Percentiles rank a stretch among this genome's conserved stretches.
These are phyloP conservation scores for Hyphodiscus sp. DNA, from an alignment of 2,329 filamentous ascomycete genomes.

Conservation along the genomic window DNA sequence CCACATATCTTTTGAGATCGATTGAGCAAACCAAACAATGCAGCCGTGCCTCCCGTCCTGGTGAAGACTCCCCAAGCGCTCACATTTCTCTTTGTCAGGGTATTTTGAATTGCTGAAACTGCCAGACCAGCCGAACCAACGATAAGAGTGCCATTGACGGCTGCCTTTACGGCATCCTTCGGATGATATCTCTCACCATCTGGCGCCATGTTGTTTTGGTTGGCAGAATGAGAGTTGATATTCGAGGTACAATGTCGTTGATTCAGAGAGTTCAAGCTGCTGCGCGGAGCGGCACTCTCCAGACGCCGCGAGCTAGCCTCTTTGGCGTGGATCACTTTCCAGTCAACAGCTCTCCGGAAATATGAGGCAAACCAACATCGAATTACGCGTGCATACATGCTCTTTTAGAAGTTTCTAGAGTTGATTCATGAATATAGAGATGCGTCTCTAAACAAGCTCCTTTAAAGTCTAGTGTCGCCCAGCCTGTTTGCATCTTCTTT, in stretches of 20 bases:
- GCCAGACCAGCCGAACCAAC: conserved; percentile 64
- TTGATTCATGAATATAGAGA: background rate
- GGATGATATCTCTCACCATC: conserved; percentile 56
- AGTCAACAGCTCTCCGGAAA: background rate
- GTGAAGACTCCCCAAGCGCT: conserved; percentile 77
- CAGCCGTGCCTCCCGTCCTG: conserved; percentile 68
- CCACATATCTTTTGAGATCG: background rate
- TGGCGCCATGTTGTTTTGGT: conserved; percentile 40
- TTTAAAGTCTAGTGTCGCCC: background rate
- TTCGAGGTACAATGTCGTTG: conserved; percentile 12
- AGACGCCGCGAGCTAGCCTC: background rate
- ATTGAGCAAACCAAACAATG: conserved; percentile 46
- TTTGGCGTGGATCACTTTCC: background rate
- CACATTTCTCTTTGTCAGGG: conserved; percentile 74
- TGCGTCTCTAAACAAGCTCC: background rate
- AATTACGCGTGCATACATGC: background rate
- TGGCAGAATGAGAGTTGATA: conserved; percentile 9
- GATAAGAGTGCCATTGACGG: conserved; percentile 57
- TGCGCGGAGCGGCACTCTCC: background rate
- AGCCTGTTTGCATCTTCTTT: too few species aligned
- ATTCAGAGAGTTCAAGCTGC: conserved; percentile 8
- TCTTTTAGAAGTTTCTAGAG: background rate
- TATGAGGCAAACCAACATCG: background rate
- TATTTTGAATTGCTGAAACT: conserved; percentile 77
- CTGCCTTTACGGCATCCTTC: conserved; percentile 65